Evolutionary conservation across 768 basidiomycete species (phyloP).

Genomic region (Megacollybia marginata): DNA sequence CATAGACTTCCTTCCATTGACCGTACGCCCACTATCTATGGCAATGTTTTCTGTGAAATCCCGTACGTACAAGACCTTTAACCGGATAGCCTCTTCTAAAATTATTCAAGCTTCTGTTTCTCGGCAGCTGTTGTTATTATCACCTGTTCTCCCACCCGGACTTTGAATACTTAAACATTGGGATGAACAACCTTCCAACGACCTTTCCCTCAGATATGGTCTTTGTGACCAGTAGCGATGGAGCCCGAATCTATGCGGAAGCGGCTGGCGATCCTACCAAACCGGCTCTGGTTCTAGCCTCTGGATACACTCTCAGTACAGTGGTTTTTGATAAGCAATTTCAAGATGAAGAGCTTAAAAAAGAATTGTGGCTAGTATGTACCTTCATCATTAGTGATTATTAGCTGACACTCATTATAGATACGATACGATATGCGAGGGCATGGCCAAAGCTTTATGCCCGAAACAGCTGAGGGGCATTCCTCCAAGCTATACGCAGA

Average conservation of each 20-base stretch:
- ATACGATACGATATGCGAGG: constrained; percentile 16
- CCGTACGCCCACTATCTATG: too few relatives aligned
- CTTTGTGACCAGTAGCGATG: constrained; percentile 4
- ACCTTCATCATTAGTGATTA: background rate
- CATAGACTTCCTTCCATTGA: too few relatives aligned
- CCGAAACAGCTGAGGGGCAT: constrained; percentile 6
- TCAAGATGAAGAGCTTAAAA: background rate
- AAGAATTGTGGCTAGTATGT: constrained; percentile 8
- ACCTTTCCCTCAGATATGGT: too few relatives aligned
- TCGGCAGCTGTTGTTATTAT: too few relatives aligned
- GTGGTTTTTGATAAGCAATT: constrained; percentile 10
- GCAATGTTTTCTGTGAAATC: too few relatives aligned
- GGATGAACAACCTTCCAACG: too few relatives aligned
- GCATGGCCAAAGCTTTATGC: constrained; percentile 11
- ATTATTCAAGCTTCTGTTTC: too few relatives aligned
- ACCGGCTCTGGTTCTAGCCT: constrained; percentile 14
- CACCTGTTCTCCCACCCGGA: too few relatives aligned
- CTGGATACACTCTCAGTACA: constrained; percentile 6
- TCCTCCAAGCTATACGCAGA: constrained; percentile 9
- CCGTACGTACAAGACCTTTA: too few relatives aligned
- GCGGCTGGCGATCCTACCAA: constrained; percentile 12
- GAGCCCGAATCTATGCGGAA: constrained; percentile 13
- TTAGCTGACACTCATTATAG: constrained; percentile 1
- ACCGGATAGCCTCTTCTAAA: too few relatives aligned
- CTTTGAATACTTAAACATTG: too few relatives aligned